Conservation (phyloP, 2,329 filamentous ascomycete species). For the Neophaeococcomyces mojaviensis region DNA sequence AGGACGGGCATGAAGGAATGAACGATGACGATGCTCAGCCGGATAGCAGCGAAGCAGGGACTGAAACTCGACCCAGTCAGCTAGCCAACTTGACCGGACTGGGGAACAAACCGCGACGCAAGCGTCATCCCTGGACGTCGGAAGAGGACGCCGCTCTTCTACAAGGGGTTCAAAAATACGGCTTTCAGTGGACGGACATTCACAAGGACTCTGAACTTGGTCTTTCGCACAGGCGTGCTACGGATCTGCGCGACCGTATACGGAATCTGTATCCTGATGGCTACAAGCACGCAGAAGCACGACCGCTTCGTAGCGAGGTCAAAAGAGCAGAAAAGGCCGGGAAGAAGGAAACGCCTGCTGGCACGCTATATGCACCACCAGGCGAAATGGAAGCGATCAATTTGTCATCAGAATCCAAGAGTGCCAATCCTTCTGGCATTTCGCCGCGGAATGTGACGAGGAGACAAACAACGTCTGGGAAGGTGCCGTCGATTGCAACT, state of each 20-base stretch:
- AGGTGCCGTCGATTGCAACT: slow-evolving; percentile 2
- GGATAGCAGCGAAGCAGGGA: slow-evolving; percentile 2
- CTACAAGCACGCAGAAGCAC: slow-evolving; percentile 44
- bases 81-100: neutral
- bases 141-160: slow-evolving; percentile 53
- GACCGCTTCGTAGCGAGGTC: slow-evolving; percentile 19
- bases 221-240: slow-evolving; percentile 46
- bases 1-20: slow-evolving; percentile 23
- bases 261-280: slow-evolving; percentile 52
- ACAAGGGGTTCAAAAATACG: slow-evolving; percentile 51
- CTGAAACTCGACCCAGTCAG: neutral
- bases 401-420: neutral
- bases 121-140: slow-evolving; percentile 48
- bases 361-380: neutral
- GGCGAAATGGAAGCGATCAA: slow-evolving; percentile 1
- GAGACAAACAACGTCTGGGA: slow-evolving; percentile 6
- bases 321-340: slow-evolving; percentile 17
- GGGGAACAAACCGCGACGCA: slow-evolving; percentile 33
- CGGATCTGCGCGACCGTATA: slow-evolving; percentile 56
- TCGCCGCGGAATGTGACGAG: neutral
- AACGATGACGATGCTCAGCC: slow-evolving; percentile 21
- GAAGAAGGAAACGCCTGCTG: slow-evolving; percentile 7
- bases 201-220: slow-evolving; percentile 47
- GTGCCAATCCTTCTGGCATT: neutral
- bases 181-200: slow-evolving; percentile 54